Percentiles rank a stretch among this genome's conserved stretches.
phyloP scores from a whole-genome alignment of 2,329 filamentous ascomycete genomes.

The Botryosphaeria agaves region DNA sequence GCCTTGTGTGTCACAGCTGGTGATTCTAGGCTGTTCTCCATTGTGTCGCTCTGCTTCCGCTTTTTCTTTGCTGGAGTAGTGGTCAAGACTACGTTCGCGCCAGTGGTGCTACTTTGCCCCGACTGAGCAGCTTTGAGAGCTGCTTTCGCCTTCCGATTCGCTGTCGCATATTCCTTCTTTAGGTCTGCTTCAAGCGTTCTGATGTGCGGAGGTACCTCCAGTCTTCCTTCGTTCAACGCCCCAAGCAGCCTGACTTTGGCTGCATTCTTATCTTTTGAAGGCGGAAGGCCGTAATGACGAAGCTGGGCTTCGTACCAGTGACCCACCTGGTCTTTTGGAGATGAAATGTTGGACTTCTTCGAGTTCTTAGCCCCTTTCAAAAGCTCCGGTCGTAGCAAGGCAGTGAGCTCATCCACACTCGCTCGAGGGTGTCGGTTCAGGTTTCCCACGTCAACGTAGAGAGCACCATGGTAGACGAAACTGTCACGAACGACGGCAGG shows the following conservation, averaged over 20 bases:
- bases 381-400: conserved; percentile 4
- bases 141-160: conserved; percentile 30
- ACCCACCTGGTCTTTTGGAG: conserved; percentile 31
- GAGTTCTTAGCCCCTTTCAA: too few relatives aligned
- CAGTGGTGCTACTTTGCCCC: too few relatives aligned
- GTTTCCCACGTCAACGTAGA: conserved; percentile 12
- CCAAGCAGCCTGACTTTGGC: conserved; percentile 42
- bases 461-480: conserved; percentile 12
- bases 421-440: conserved; percentile 12
- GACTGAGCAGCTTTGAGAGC: conserved; percentile 1
- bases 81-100: too few relatives aligned
- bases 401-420: conserved; percentile 8
- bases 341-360: conserved; percentile 5
- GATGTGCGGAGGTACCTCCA: conserved; percentile 33
- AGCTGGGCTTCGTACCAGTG: conserved; percentile 48
- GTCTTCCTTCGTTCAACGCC: conserved; percentile 29
- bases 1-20: conserved; percentile 6
- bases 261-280: conserved; percentile 38
- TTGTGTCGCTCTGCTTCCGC: neutral
- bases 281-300: conserved; percentile 41
- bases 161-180: conserved; percentile 39
- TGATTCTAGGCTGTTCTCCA: conserved; percentile 2
- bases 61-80: neutral
- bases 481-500: conserved; percentile 10
- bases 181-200: conserved; percentile 33